Evolutionary conservation across 1,284 basidiomycete genomes (phyloP).

Genomic region (Albatrellus sp.): DNA sequence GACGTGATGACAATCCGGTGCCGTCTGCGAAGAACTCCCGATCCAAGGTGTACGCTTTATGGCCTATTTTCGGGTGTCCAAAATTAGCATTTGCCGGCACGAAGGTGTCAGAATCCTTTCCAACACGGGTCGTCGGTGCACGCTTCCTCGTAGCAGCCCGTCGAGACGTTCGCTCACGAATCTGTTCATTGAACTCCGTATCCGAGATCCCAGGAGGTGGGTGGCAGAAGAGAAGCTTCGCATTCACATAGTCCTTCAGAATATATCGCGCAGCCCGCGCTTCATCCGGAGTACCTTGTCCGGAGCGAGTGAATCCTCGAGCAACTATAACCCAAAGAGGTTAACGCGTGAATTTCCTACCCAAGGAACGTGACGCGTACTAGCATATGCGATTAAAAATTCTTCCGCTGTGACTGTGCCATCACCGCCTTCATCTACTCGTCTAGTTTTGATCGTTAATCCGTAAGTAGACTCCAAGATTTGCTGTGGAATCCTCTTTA

Average conservation of each 20-base stretch:
- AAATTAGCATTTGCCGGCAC: conserved; percentile 27
- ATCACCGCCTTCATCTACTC: conserved; percentile 78
- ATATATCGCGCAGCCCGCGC: conserved; percentile 88
- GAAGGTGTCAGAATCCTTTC: conserved; percentile 75
- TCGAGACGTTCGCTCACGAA: conserved; percentile 50
- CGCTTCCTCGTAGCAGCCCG: conserved; percentile 64
- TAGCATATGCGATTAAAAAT: conserved; percentile 81
- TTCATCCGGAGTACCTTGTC: conserved; percentile 96
- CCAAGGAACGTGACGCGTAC: conserved; percentile 37
- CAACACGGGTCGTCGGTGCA: conserved; percentile 77
- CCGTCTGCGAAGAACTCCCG: conserved; percentile 70
- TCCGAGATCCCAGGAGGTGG: conserved; percentile 68
- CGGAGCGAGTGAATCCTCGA: conserved; percentile 87
- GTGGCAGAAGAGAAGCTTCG: conserved; percentile 84
- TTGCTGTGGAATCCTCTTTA: conserved; percentile 69
- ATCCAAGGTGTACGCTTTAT: conserved; percentile 65
- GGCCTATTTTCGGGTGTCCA: conserved; percentile 20
- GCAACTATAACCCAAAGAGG: conserved; percentile 44
- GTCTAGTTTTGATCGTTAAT: conserved; percentile 58
- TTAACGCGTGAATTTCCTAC: neutral
- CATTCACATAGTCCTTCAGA: conserved; percentile 97
- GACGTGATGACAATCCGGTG: conserved; percentile 37
- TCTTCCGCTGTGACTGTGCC: conserved; percentile 74
- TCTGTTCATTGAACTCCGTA: conserved; percentile 69
- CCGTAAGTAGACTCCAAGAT: conserved; percentile 92